These are phyloP conservation scores for Umbelopsis vinacea DNA, from an alignment of 192 early-diverging fungal species.

Conservation along the genomic window DNA sequence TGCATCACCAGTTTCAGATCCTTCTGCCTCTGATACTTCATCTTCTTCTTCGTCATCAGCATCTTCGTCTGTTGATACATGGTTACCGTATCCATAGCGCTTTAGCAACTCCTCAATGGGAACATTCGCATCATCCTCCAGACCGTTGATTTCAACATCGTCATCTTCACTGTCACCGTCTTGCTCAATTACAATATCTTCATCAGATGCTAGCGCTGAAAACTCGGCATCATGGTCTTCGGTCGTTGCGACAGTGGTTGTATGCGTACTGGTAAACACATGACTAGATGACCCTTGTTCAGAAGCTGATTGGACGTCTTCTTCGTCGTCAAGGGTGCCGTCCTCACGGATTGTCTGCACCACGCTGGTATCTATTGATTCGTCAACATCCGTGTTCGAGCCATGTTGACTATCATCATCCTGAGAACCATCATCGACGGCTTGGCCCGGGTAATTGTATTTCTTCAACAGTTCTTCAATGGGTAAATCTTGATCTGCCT, in stretches of 20 bases:
- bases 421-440: constrained; percentile 28
- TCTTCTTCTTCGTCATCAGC: constrained; percentile 37
- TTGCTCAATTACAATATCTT: constrained; percentile 30
- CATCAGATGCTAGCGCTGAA: constrained; percentile 25
- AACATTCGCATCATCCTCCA: constrained; percentile 29
- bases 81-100: constrained; percentile 31
- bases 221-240: constrained; percentile 15
- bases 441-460: constrained; percentile 45
- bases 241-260: constrained; percentile 19
- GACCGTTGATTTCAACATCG: constrained; percentile 36
- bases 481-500: constrained; percentile 66
- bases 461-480: constrained; percentile 60
- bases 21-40: constrained; percentile 24
- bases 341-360: constrained; percentile 5
- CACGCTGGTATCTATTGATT: constrained; percentile 19
- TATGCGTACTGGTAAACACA: background rate
- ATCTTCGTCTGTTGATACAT: constrained; percentile 4
- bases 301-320: constrained; percentile 20
- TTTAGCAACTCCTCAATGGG: constrained; percentile 41
- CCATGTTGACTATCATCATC: constrained; percentile 36
- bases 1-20: constrained; percentile 29
- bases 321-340: constrained; percentile 22
- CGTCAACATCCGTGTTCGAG: constrained; percentile 17
- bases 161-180: constrained; percentile 40
- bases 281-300: background rate